Conservation (phyloP, 768 basidiomycete species). For the Mycena rosella region DNA sequence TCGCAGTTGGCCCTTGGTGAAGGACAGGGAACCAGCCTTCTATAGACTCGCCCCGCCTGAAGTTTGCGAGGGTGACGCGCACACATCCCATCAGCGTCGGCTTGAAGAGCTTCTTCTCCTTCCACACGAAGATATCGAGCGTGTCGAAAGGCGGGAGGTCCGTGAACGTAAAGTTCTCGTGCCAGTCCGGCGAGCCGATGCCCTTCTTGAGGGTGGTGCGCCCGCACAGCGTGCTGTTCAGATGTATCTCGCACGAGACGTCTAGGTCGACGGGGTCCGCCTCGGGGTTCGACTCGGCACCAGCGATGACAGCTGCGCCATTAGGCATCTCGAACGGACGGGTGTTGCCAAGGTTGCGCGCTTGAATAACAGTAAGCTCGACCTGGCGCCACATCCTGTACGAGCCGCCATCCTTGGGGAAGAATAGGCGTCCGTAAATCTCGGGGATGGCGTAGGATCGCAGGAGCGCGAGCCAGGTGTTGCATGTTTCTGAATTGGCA, state of each 20-base stretch:
- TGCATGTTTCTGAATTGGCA: slow-evolving; percentile 68
- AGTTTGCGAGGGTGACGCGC: slow-evolving; percentile 74
- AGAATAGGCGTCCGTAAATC: slow-evolving; percentile 74
- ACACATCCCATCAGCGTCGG: slow-evolving; percentile 70
- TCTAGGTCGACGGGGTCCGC: slow-evolving; percentile 72
- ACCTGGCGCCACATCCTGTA: slow-evolving; percentile 92
- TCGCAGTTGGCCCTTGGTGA: slow-evolving; percentile 59
- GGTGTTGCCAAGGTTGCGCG: slow-evolving; percentile 74
- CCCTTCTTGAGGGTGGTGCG: slow-evolving; percentile 82
- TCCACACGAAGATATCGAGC: slow-evolving; percentile 76
- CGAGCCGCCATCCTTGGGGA: slow-evolving; percentile 74
- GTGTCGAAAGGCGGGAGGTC: slow-evolving; percentile 85
- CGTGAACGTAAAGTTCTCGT: slow-evolving; percentile 79
- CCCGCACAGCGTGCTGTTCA: slow-evolving; percentile 76
- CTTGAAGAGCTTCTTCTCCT: slow-evolving; percentile 74
- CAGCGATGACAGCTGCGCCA: slow-evolving; percentile 45
- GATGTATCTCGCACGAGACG: slow-evolving; percentile 82
- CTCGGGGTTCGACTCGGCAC: slow-evolving; percentile 51
- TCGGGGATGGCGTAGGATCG: slow-evolving; percentile 87
- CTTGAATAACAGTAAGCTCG: slow-evolving; percentile 79
- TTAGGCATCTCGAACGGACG: slow-evolving; percentile 49
- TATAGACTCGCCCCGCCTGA: slow-evolving; percentile 77
- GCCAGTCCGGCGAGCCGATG: slow-evolving; percentile 81
- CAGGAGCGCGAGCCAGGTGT: slow-evolving; percentile 84
- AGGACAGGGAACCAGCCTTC: slow-evolving; percentile 91